These are phyloP conservation scores for Cyberlindnera maritima DNA, from an alignment of 805 yeast genomes.

Conservation along the genomic window DNA sequence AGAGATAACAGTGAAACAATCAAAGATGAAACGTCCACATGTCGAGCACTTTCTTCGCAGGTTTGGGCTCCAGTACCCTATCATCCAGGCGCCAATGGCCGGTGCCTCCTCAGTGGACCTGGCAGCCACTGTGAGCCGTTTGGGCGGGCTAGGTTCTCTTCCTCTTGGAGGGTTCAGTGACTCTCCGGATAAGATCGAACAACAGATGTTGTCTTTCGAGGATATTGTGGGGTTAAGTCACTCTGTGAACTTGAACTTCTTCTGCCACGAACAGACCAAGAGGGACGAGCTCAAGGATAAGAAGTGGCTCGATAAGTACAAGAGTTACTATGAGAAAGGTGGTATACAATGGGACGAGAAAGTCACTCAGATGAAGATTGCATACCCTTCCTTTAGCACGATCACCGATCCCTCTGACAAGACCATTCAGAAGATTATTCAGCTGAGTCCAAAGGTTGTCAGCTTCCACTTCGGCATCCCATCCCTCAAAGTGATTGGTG, in stretches of 20 bases:
- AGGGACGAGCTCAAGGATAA: slow-evolving; percentile 15
- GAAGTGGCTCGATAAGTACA: slow-evolving; percentile 25
- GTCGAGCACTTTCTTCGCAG: slow-evolving; percentile 12
- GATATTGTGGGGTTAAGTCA: slow-evolving; percentile 6
- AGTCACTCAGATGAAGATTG: not conserved
- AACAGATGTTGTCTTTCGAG: slow-evolving; percentile 15
- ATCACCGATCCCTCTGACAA: slow-evolving; percentile 10
- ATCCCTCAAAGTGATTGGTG: slow-evolving; percentile 27
- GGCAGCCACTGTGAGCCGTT: slow-evolving; percentile 40
- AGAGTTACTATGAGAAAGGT: slow-evolving; percentile 3
- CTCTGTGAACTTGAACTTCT: slow-evolving; percentile 45
- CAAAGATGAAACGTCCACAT: slow-evolving; percentile 21
- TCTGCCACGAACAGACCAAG: slow-evolving; percentile 36
- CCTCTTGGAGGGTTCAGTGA: slow-evolving; percentile 23
- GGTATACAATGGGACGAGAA: slow-evolving; percentile 2
- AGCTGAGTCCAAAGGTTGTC: slow-evolving; percentile 39
- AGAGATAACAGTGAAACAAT: not conserved
- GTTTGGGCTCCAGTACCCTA: slow-evolving; percentile 38
- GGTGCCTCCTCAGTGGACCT: slow-evolving; percentile 46
- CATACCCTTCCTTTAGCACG: slow-evolving; percentile 19
- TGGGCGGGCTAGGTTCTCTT: slow-evolving; percentile 53
- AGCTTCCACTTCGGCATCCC: slow-evolving; percentile 58
- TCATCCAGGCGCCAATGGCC: slow-evolving; percentile 62
- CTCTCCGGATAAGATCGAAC: slow-evolving; percentile 12
- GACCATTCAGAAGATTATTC: slow-evolving; percentile 18